Base-by-base conservation (phyloP, 2,329 filamentous ascomycete genomes). In the Madurella fahalii region DNA sequence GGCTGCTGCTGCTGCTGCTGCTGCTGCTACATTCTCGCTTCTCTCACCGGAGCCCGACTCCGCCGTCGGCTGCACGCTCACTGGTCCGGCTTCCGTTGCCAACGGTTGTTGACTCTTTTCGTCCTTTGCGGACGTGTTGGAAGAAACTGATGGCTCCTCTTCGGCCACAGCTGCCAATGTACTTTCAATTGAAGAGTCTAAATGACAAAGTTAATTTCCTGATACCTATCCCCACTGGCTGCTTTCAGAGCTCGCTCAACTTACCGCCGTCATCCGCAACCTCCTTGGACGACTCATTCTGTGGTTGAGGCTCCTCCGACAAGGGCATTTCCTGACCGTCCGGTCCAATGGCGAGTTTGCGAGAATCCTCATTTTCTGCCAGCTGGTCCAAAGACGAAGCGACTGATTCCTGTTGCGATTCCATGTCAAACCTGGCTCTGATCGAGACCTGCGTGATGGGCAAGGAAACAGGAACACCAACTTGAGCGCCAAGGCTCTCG, bases 111-210 rank as follows among this genome's bases (percentile, higher is more conserved):
- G 46, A 34, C 47, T 50, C 41, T 69, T 67, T 42, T 64, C 65
- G 53, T 65, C 64, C 65, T 70, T 71, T 63, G 70, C 71, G 52
- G 67, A 63, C 32, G n/a, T 40, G n/a, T 55, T 51, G 2, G 51
- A 47, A 25, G 47, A 44, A 31, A 11, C 18, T 20, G 34, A 15
- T 8, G 41, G 41, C 13, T 45, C 43, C 2, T 37, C n/a, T 12
- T 43, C 42, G 20, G 43, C n/a, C 9, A 25, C 39, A 17, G 39
- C 20, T 5, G 47, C 5, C 9, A 30, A 47, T 31, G 43, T 20
- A 40, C 41, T 37, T 8, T 49, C 50, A 9, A 20, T 17, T 18
- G 37, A 34, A 13, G 15, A 31, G 31, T 39, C 45, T 52, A 12
- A 39, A 43, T 15, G 46, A 31, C n/a, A 46, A 25, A 4, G 40